phyloP scores from a whole-genome alignment of 1,284 basidiomycete species.

The Cutaneotrichosporon daszewskae region DNA sequence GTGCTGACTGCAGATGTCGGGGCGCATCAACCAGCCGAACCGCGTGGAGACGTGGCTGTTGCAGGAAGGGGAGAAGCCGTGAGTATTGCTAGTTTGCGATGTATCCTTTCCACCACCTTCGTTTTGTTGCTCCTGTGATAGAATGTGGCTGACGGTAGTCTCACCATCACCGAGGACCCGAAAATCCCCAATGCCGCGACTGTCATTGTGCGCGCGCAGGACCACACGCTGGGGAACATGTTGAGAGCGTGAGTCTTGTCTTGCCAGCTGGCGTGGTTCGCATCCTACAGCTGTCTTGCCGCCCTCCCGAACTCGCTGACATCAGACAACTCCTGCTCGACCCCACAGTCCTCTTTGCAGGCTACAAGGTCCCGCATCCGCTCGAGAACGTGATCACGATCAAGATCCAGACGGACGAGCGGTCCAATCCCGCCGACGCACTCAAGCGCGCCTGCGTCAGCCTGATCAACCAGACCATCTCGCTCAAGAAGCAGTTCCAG shows the following conservation, averaged over 20 bases:
- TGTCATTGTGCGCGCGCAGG: conserved; percentile 88
- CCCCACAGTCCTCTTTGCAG: conserved; percentile 85
- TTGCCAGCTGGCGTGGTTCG: background rate
- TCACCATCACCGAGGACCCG: conserved; percentile 89
- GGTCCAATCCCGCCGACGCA: conserved; percentile 71
- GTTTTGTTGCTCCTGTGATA: background rate
- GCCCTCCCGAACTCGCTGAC: conserved; percentile 3
- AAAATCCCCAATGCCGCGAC: conserved; percentile 97
- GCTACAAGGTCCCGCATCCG: conserved; percentile 96
- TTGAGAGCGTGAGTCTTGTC: conserved; percentile 69
- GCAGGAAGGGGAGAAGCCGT: conserved; percentile 88
- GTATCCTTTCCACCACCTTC: too few species aligned
- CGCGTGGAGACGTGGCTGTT: conserved; percentile 75
- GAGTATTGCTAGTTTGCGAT: conserved; percentile 50
- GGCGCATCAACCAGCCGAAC: conserved; percentile 81
- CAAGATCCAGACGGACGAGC: conserved; percentile 93
- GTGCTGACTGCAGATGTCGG: conserved; percentile 18
- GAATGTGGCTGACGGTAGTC: conserved; percentile 52
- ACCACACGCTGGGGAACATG: conserved; percentile 96
- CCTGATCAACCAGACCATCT: conserved; percentile 67
- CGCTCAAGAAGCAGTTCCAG: conserved; percentile 49
- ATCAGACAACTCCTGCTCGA: conserved; percentile 76
- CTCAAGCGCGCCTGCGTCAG: conserved; percentile 78
- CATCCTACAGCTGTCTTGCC: conserved; percentile 3
- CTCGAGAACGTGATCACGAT: conserved; percentile 88